Percentiles rank a stretch among this genome's conserved stretches.
Conservation (phyloP, 1,139 yeast species). For the Groenewaldozyma auringiensis region DNA sequence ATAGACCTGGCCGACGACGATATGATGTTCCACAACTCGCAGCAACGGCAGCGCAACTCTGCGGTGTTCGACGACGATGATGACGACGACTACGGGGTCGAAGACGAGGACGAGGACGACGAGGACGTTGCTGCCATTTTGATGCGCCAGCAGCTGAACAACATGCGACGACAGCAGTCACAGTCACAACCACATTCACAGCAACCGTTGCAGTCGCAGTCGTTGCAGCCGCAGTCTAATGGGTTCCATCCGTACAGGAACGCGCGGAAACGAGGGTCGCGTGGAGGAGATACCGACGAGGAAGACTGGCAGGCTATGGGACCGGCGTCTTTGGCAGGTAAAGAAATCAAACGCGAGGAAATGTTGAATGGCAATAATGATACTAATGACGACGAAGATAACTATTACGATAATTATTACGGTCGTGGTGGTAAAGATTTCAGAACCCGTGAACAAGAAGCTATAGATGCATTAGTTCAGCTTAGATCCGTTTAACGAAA, state of each 20-base stretch:
- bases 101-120: constrained; percentile 31
- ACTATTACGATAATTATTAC: too few relatives aligned
- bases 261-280: constrained; percentile 3
- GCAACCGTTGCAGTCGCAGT: background rate
- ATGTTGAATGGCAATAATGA: background rate
- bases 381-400: background rate
- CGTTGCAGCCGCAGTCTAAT: constrained; percentile 4
- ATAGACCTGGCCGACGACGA: constrained; percentile 35
- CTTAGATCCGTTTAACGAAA: constrained; percentile 19
- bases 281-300: constrained; percentile 62
- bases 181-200: too few relatives aligned
- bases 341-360: background rate
- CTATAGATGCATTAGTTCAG: constrained; percentile 34
- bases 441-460: constrained; percentile 30
- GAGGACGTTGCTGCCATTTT: constrained; percentile 24
- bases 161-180: constrained; percentile 1
- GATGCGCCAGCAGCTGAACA: background rate
- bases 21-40: constrained; percentile 27
- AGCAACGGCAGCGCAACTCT: constrained; percentile 4
- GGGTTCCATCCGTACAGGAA: background rate
- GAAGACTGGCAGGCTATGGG: constrained; percentile 94
- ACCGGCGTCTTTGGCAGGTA: constrained; percentile 41
- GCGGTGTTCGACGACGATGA: constrained; percentile 19
- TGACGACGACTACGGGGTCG: constrained; percentile 15
- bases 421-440: background rate